These are phyloP conservation scores for Botrytis hyacinthi DNA, from an alignment of 2,329 filamentous ascomycete genomes.

Conservation along the genomic window DNA sequence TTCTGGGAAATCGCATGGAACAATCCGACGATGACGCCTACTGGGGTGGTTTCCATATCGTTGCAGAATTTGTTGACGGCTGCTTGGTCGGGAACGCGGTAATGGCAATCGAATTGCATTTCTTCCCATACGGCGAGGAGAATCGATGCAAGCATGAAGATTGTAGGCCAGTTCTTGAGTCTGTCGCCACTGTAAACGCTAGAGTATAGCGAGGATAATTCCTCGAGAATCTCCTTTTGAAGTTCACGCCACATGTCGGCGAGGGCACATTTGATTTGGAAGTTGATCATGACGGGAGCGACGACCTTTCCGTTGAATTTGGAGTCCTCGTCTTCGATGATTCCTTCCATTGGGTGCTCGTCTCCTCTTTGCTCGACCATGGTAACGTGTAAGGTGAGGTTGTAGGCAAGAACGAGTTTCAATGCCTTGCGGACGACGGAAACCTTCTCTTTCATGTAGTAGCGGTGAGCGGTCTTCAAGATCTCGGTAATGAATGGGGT, in stretches of 20 bases:
- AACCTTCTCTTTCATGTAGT: constrained; percentile 83
- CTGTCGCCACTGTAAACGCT: constrained; percentile 97
- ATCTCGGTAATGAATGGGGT: constrained; percentile 95
- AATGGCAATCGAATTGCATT: constrained; percentile 98
- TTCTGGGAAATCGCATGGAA: constrained; percentile 99
- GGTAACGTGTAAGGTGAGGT: constrained; percentile 89
- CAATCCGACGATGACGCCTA: constrained; percentile 92
- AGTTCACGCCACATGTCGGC: constrained; percentile 98
- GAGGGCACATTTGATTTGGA: constrained; percentile 96
- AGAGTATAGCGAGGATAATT: constrained; percentile 90
- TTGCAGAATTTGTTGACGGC: constrained; percentile 92
- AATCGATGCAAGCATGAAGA: constrained; percentile 94
- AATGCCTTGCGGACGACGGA: constrained; percentile 92
- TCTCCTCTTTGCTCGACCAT: constrained; percentile 87
- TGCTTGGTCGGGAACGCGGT: constrained; percentile 79
- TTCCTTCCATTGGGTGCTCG: constrained; percentile 73
- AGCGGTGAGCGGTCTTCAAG: constrained; percentile 92
- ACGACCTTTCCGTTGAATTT: constrained; percentile 88
- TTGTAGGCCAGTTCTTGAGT: constrained; percentile 98
- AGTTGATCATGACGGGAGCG: constrained; percentile 98
- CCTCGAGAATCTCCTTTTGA: constrained; percentile 92
- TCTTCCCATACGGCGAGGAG: constrained; percentile 95
- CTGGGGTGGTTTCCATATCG: constrained; percentile 94
- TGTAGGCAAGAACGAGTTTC: constrained; percentile 93
- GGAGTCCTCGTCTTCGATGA: constrained; percentile 81